Conservation (phyloP, 208 protist genomes). For the Acanthamoeba quina region DNA sequence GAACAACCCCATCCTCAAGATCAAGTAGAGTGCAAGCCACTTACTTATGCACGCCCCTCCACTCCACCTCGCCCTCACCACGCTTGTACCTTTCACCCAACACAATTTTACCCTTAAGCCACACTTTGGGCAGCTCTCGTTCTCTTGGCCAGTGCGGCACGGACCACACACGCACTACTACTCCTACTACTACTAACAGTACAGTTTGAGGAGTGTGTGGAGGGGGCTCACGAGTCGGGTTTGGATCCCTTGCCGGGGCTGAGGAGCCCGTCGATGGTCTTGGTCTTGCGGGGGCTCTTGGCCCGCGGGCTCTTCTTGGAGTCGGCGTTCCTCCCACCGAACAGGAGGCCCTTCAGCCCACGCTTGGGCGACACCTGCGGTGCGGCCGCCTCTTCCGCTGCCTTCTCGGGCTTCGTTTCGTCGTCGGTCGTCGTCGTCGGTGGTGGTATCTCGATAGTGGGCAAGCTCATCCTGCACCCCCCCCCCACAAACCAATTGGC, state of each 20-base stretch:
- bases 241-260: neutral
- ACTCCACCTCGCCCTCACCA: too few relatives aligned
- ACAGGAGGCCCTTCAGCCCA: neutral
- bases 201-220: too few relatives aligned
- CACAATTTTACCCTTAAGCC: too few relatives aligned
- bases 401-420: neutral
- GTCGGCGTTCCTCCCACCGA: neutral
- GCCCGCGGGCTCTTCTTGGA: constrained; percentile 3
- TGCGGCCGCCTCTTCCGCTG: neutral
- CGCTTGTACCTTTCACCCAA: too few relatives aligned
- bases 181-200: too few relatives aligned
- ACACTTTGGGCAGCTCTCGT: too few relatives aligned
- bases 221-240: too few relatives aligned
- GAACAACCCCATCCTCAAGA: constrained; percentile 78
- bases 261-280: neutral
- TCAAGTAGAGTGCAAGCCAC: neutral
- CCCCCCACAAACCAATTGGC: neutral
- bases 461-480: neutral
- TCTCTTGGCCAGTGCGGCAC: too few relatives aligned
- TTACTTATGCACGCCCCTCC: too few relatives aligned
- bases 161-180: too few relatives aligned
- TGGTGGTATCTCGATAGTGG: neutral
- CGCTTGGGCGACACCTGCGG: constrained; percentile 10
- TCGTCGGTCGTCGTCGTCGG: neutral
- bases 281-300: neutral